These are phyloP conservation scores for Echinochloa phyllopogon DNA, from an alignment of 176 grass and related monocot species.

Conservation along the genomic window DNA sequence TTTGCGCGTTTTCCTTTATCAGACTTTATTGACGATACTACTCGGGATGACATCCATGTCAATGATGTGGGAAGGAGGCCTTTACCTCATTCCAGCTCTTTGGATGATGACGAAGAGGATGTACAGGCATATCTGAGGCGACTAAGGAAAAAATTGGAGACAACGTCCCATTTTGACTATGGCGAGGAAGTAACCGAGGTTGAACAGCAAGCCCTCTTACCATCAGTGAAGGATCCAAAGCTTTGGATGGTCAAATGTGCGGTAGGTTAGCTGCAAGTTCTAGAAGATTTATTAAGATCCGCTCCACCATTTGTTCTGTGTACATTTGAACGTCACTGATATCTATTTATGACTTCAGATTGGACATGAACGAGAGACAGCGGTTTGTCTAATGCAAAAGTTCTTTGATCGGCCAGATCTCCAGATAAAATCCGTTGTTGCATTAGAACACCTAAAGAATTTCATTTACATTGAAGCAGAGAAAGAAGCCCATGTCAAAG, in stretches of 20 bases:
- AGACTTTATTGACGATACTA: conserved; percentile 70
- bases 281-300: conserved; percentile 18
- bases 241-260: conserved; percentile 97
- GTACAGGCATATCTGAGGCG: conserved; percentile 43
- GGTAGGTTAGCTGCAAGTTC: conserved; percentile 49
- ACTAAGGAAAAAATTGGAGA: conserved; percentile 44
- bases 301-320: conserved; percentile 32
- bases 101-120: conserved; percentile 57
- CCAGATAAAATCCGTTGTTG: conserved; percentile 69
- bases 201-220: conserved; percentile 87
- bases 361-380: conserved; percentile 75
- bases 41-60: conserved; percentile 44
- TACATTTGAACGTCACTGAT: conserved; percentile 32
- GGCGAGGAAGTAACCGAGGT: conserved; percentile 61
- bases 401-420: conserved; percentile 72
- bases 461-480: conserved; percentile 90
- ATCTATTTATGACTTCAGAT: conserved; percentile 56
- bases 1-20: conserved; percentile 2
- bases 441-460: conserved; percentile 85
- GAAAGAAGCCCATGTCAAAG: conserved; percentile 84
- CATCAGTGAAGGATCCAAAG: conserved; percentile 96
- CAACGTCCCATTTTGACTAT: conserved; percentile 49
- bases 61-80: conserved; percentile 43
- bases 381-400: conserved; percentile 84
- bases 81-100: conserved; percentile 39